Conservation (phyloP, 1,284 basidiomycete species). For the Coniophora puteana region DNA sequence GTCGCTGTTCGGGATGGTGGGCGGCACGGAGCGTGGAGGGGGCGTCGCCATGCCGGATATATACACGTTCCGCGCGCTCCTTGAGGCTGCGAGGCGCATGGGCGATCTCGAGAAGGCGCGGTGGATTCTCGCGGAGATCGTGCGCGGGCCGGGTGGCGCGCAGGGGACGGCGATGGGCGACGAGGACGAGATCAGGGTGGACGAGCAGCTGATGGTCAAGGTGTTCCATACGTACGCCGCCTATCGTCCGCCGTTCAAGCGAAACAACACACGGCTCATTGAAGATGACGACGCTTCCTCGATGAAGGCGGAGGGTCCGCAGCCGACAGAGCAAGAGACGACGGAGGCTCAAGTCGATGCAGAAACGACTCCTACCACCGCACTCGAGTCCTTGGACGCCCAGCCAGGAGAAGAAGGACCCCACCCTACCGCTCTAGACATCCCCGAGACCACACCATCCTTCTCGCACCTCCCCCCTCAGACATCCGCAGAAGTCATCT, state of each 20-base stretch:
- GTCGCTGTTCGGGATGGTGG: too few species aligned
- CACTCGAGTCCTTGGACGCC: too few species aligned
- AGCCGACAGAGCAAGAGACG: conserved; percentile 2
- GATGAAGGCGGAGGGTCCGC: conserved; percentile 11
- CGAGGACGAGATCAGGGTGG: conserved; percentile 35
- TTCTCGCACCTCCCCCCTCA: conserved; percentile 71
- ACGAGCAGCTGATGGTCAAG: conserved; percentile 77
- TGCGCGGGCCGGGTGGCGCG: conserved; percentile 33
- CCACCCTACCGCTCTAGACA: conserved; percentile 3
- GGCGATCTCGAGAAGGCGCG: conserved; percentile 82
- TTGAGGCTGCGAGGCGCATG: conserved; percentile 86
- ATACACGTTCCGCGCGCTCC: conserved; percentile 75
- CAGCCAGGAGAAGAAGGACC: neutral
- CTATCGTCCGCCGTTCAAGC: conserved; percentile 69
- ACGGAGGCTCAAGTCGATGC: neutral
- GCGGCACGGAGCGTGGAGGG: conserved; percentile 1
- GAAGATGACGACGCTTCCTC: conserved; percentile 12
- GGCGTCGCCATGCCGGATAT: conserved; percentile 59
- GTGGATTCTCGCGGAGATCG: conserved; percentile 91
- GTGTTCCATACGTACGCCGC: conserved; percentile 88
- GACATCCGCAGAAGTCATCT: conserved; percentile 67
- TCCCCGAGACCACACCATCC: conserved; percentile 19
- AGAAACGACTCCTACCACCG: too few species aligned
- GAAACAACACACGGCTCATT: conserved; percentile 39
- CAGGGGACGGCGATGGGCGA: conserved; percentile 19